Evolutionary conservation across 805 yeast genomes (phyloP), one percentile per base, ranked within the genome.

Genomic region (Candida hispaniensis): DNA sequence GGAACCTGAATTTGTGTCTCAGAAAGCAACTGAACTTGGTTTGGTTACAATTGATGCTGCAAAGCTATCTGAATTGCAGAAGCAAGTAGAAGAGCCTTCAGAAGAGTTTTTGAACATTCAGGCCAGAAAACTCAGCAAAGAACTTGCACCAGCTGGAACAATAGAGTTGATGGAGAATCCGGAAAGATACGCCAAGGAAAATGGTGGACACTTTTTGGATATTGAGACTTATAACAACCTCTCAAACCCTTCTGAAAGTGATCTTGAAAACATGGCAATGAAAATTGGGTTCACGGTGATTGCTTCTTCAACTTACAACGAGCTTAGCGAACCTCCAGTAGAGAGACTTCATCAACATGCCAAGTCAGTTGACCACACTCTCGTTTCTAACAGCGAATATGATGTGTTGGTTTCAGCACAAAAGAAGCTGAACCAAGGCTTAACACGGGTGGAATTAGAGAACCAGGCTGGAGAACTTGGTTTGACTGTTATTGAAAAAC

Each of bases 41-140:
- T 41, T 44, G 7, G 39, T 35, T 9, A 20, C 38, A 2, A 14
- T 45, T 9, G 19, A 40, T 5, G 8, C 18, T n/a, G 28, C 17
- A 3, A 46, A 45, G 25, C 38, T 39, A 20, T 39, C 13, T 9
- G 28, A 23, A 15, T 39, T 45, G 21, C 13, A 32, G 39, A 26
- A 49, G 25, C 45, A 63, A 47, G 47, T 49, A 13, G 10, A 16
- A 17, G 24, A 32, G 23, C 43, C 18, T 38, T 26, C 22, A 42
- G 20, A 30, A 11, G 19, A 8, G 24, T 32, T 17, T 18, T 5
- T 32, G 2, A 29, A 30, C 18, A 45, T 45, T 26, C 48, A 52
- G 17, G 44, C 47, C 4, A 18, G 27, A 12, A 18, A 26, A 13
- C 41, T 30, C 34, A 43, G 24, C 20, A 44, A 38, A 49, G 55